Evolutionary conservation across 257 asterid genomes (phyloP), one percentile per base, ranked within the genome.

Genomic region (Solanum bulbocastanum): DNA sequence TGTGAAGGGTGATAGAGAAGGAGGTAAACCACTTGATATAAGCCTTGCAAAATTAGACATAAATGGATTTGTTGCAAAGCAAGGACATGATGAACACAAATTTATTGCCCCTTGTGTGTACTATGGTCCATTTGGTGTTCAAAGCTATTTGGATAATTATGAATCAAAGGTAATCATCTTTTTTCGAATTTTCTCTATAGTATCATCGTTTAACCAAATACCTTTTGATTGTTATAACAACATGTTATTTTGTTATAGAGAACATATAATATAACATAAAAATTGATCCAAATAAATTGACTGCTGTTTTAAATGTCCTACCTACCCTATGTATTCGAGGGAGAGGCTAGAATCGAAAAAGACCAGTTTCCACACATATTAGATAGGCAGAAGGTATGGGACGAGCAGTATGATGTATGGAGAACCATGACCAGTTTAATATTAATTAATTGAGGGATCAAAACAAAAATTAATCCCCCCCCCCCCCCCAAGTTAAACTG

Each of bases 1-100:
- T 91, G 12, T 89, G 92, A 95, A 94, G 93, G 98, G 94, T 12
- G 98, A 95, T 40, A 89, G 94, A 81, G 98, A 95, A 93, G 98
- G 98, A 37, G 98, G 98, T 87, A 90, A 89, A 86, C 96, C 97
- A 30, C 90, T 94, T 1, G 94, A 93, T 72, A 87, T 95, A 32
- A 93, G 14, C 12, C 25, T 44, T 89, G 36, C 89, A 90, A 92
- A 90, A 84, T 27, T 94, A 33, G 96, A 91, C 49, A 23, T 83
- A 83, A 94, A 92, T 79, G 95, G 96, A 20, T 91, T 88, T 93
- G 89, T 87, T 86, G 89, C 94, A 12, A 93, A 90, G 89, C 95
- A 91, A 83, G n/a, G 87, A 13, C 76, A 87, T 39, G 96, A 94
- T 86, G 22, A 92, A 90, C 87, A 87, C 35, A 71, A 71, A 65